These are phyloP conservation scores for Geopyxis carbonaria DNA, from an alignment of 495 filamentous ascomycete species.

Conservation along the genomic window DNA sequence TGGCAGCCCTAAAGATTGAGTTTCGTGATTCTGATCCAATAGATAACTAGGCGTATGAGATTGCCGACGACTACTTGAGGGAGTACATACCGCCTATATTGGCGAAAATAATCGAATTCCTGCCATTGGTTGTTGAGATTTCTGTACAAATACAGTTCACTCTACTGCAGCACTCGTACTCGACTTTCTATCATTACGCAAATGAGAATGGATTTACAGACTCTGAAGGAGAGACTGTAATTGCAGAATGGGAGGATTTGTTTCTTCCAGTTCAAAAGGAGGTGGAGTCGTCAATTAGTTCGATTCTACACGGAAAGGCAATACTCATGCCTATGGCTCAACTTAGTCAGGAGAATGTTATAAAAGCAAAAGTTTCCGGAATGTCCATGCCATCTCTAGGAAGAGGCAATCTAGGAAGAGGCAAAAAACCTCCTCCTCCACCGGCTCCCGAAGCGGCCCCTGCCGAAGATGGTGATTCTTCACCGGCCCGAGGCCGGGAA, in stretches of 20 bases:
- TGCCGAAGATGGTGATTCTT: background rate
- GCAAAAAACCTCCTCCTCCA: slow-evolving; percentile 18
- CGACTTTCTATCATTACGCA: slow-evolving; percentile 61
- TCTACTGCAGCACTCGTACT: slow-evolving; percentile 72
- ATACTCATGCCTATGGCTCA: slow-evolving; percentile 43
- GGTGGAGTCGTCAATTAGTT: slow-evolving; percentile 49
- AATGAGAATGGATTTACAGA: slow-evolving; percentile 49
- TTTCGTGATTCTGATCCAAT: too few relatives aligned
- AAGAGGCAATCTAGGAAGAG: slow-evolving; percentile 12
- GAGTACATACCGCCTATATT: slow-evolving; percentile 60
- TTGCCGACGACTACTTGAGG: slow-evolving; percentile 67
- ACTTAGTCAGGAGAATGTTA: slow-evolving; percentile 14
- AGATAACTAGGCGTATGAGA: slow-evolving; percentile 60
- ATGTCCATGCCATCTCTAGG: slow-evolving; percentile 2
- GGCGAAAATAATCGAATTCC: slow-evolving; percentile 53
- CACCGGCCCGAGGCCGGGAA: slow-evolving; percentile 1
- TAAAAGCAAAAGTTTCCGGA: slow-evolving; percentile 1
- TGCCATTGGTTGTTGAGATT: slow-evolving; percentile 56
- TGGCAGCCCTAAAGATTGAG: too few relatives aligned
- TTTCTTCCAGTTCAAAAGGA: slow-evolving; percentile 51
- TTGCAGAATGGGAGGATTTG: slow-evolving; percentile 49
- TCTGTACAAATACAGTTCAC: slow-evolving; percentile 72
- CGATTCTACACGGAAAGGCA: slow-evolving; percentile 57
- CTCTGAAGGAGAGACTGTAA: slow-evolving; percentile 46
- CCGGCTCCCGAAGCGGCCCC: slow-evolving; percentile 11